Conservation (phyloP, 805 yeast species). For the Maudiozyma saulgeensis region DNA sequence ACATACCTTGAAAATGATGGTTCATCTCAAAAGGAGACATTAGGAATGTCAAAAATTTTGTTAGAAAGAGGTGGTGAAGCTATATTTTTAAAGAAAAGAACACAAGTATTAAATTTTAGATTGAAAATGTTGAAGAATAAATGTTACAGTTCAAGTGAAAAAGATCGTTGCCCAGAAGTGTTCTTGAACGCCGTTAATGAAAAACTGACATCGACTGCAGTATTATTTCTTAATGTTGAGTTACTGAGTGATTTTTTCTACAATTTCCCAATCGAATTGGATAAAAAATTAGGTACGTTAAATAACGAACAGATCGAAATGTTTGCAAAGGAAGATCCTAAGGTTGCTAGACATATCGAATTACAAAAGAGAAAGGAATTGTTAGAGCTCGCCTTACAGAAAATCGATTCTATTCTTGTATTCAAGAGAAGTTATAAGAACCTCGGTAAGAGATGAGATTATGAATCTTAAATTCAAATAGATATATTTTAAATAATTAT, state of each 20-base stretch:
- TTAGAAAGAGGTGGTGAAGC: conserved; percentile 79
- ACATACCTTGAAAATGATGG: conserved; percentile 44
- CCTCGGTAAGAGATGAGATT: conserved; percentile 6
- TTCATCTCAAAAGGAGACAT: conserved; percentile 39
- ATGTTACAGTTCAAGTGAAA: conserved; percentile 71
- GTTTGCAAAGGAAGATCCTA: conserved; percentile 93
- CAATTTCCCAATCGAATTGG: conserved; percentile 91
- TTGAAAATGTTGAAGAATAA: conserved; percentile 62
- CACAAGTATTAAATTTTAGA: conserved; percentile 62
- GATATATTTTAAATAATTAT: background rate
- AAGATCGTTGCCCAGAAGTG: conserved; percentile 88
- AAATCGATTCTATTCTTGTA: conserved; percentile 54
- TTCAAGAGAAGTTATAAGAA: conserved; percentile 30
- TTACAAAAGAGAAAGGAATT: conserved; percentile 87
- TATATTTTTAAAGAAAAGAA: conserved; percentile 63
- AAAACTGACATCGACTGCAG: conserved; percentile 87
- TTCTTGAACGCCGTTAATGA: conserved; percentile 88
- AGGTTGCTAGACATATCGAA: conserved; percentile 81
- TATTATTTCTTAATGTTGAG: conserved; percentile 86
- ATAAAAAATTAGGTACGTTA: conserved; percentile 54
- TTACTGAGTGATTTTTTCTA: conserved; percentile 89
- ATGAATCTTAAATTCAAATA: background rate
- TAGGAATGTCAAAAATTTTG: conserved; percentile 74
- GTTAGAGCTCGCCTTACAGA: conserved; percentile 70
- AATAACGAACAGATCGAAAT: conserved; percentile 69